Evolutionary conservation across 148 eudicot genomes (phyloP).

Genomic region (Heliosperma pusillum): DNA sequence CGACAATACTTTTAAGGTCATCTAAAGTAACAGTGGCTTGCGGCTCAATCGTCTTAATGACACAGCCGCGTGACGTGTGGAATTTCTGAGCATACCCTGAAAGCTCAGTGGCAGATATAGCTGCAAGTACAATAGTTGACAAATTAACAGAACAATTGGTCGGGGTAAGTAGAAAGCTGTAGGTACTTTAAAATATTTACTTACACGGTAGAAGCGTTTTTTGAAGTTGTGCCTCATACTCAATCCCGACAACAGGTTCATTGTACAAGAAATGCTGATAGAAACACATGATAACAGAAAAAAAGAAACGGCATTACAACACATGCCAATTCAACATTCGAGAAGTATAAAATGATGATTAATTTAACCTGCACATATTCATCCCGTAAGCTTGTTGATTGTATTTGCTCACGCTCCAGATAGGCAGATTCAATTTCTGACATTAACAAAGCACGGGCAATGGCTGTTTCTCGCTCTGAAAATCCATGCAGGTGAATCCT

Average conservation of each 20-base stretch:
- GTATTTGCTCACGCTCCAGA: slow-evolving; percentile 84
- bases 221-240: slow-evolving; percentile 74
- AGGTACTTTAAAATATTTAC: slow-evolving; percentile 19
- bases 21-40: slow-evolving; percentile 55
- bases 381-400: slow-evolving; percentile 77
- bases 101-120: slow-evolving; percentile 64
- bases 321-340: slow-evolving; percentile 2
- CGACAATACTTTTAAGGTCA: slow-evolving; percentile 48
- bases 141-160: slow-evolving; percentile 4
- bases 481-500: slow-evolving; percentile 82
- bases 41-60: slow-evolving; percentile 77
- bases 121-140: slow-evolving; percentile 31
- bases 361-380: slow-evolving; percentile 70
- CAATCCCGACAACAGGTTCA: slow-evolving; percentile 72
- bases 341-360: slow-evolving; percentile 1
- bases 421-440: slow-evolving; percentile 88
- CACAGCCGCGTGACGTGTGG: slow-evolving; percentile 57
- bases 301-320: not conserved
- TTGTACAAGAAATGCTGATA: slow-evolving; percentile 65
- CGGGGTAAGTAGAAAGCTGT: not conserved
- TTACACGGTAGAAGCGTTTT: slow-evolving; percentile 77
- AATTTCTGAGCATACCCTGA: slow-evolving; percentile 63
- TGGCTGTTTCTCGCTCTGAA: slow-evolving; percentile 81
- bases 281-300: not conserved
- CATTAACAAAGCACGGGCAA: slow-evolving; percentile 58